Base-by-base conservation (phyloP, 1,284 basidiomycete genomes). In the Filobasidium uniguttulatum region DNA sequence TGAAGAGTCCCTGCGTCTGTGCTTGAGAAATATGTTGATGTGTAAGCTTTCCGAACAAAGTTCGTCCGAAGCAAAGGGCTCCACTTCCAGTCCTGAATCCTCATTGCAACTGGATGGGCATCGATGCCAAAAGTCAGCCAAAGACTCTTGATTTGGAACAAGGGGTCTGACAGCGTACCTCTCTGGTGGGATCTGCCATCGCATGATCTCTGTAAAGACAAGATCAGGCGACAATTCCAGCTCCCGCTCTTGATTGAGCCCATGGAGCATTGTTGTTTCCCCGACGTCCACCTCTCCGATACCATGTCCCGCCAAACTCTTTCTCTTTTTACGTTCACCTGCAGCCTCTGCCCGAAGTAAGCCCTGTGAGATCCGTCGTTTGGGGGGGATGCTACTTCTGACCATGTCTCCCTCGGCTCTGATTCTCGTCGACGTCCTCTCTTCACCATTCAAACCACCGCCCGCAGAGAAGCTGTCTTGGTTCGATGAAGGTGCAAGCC, bases 221-320 rank as follows among this genome's bases (percentile, higher is more conserved):
- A 67, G 40, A 33, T 69, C 69, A 44, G 64, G 65, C 15, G 60
- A n/a, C 45, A 26, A 52, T 36, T n/a, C 44, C 53, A 20, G 55
- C 49, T 25, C 63, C 61, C 33, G 60, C 61, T n/a, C n/a, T 43
- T 57, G 52, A n/a, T 63, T 61, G n/a, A 68, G 49, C 7, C 63
- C 64, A 55, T 65, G 58, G 54, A 67, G 55, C 62, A 70, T 63
- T 3, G 68, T 70, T 9, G 69, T 70, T 49, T 72, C 70, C 31
- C 67, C 55, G 28, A 67, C 40, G 56, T 69, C 68, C 38, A 56
- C 52, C 20, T 63, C 60, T 1, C 53, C 62, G 79, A 77, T 60
- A 81, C 75, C 78, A 79, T 85, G 58, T 78, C 79, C 0, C 78
- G 72, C 1, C 19, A 19, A 29, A 22, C 14, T n/a, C 3, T 33